Evolutionary conservation across 352 stramenopile genomes (phyloP).

Genomic region (Globisporangium recalcitrans): DNA sequence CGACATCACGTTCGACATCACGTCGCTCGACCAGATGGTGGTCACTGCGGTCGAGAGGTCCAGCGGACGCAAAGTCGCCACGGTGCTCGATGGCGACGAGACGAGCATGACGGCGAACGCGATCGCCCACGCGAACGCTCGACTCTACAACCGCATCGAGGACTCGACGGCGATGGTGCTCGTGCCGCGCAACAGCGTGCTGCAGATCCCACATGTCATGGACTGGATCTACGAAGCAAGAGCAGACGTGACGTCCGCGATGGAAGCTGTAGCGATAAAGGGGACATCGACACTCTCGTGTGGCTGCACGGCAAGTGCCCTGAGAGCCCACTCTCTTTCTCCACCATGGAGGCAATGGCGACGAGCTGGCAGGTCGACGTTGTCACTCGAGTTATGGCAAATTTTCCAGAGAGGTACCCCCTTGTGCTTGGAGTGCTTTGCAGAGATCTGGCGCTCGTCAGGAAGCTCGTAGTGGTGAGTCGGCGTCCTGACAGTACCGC

Average conservation of each 20-base stretch:
- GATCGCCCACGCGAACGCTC: slow-evolving; percentile 20
- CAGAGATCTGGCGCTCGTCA: background rate
- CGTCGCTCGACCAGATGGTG: slow-evolving; percentile 16
- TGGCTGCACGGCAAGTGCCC: background rate
- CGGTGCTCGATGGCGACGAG: slow-evolving; percentile 22
- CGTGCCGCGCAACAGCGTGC: slow-evolving; percentile 7
- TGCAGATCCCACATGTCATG: slow-evolving; percentile 12
- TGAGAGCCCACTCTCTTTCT: background rate
- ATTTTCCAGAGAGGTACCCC: background rate
- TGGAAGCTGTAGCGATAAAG: background rate
- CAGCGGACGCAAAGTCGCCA: slow-evolving; percentile 18
- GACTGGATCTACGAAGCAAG: background rate
- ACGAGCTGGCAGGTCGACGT: background rate
- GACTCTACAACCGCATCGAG: slow-evolving; percentile 11
- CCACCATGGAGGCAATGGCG: background rate
- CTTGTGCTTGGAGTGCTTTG: background rate
- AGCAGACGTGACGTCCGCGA: background rate
- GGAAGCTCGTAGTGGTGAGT: background rate
- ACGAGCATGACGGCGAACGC: slow-evolving; percentile 23
- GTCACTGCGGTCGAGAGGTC: slow-evolving; percentile 23
- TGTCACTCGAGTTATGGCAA: background rate
- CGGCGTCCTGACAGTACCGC: background rate
- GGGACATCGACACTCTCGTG: background rate
- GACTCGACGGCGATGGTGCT: slow-evolving; percentile 10
- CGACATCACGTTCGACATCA: slow-evolving; percentile 28